Percentiles rank a stretch among this genome's conserved stretches.
phyloP scores from a whole-genome alignment of 2,329 filamentous ascomycete genomes.

The Fusarium compactum region DNA sequence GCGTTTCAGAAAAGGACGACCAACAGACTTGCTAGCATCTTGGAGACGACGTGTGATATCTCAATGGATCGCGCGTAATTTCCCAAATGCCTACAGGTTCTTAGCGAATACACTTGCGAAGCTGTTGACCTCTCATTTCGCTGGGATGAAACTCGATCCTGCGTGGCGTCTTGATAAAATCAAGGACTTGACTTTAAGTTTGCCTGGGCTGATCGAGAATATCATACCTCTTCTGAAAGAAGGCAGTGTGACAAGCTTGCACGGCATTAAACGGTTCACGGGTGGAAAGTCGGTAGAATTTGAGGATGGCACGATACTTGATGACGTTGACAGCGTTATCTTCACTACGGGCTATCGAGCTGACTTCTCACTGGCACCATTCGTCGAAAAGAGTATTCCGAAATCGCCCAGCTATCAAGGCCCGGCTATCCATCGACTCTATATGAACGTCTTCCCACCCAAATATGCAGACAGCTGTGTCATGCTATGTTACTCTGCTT shows the following conservation, averaged over 20 bases:
- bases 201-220: slow-evolving; percentile 23
- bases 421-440: slow-evolving; percentile 4
- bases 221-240: slow-evolving; percentile 17
- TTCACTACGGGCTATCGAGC: slow-evolving; percentile 14
- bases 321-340: slow-evolving; percentile 19
- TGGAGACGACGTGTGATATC: slow-evolving; percentile 26
- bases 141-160: slow-evolving; percentile 3
- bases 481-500: slow-evolving; percentile 27
- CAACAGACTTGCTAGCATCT: slow-evolving; percentile 3
- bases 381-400: slow-evolving; percentile 8
- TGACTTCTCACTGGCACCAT: slow-evolving; percentile 23
- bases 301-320: slow-evolving; percentile 23
- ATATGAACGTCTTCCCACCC: slow-evolving; percentile 26
- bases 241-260: slow-evolving; percentile 16
- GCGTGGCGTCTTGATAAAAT: slow-evolving; percentile 23
- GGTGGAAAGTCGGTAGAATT: slow-evolving; percentile 29
- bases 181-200: neutral
- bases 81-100: slow-evolving; percentile 6
- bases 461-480: slow-evolving; percentile 28
- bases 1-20: slow-evolving; percentile 11
- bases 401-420: neutral
- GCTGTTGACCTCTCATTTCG: slow-evolving; percentile 1
- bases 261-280: slow-evolving; percentile 7
- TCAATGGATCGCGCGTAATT: slow-evolving; percentile 18
- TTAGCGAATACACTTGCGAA: slow-evolving; percentile 1